Evolutionary conservation across 306 rosid genomes (phyloP).

Genomic region (Quillaja saponaria): DNA sequence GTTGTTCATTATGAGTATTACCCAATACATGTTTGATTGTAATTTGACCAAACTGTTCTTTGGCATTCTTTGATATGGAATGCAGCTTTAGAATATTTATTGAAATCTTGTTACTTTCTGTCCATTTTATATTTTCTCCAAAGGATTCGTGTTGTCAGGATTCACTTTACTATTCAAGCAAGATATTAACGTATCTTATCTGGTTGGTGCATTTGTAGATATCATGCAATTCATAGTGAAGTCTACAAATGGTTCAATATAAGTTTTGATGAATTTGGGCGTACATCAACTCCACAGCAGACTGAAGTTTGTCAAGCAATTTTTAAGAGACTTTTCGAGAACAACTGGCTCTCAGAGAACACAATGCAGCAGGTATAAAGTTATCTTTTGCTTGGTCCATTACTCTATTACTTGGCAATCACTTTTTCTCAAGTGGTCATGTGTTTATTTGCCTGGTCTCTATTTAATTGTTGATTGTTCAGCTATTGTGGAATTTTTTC

Average conservation of each 20-base stretch:
- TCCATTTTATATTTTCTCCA: not conserved
- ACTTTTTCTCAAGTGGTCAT: too few relatives aligned
- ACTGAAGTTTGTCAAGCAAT: constrained; percentile 91
- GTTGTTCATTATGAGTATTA: too few relatives aligned
- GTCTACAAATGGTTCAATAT: constrained; percentile 88
- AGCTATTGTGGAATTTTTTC: not conserved
- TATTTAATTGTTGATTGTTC: constrained; percentile 19
- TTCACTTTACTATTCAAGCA: not conserved
- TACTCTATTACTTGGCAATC: too few relatives aligned
- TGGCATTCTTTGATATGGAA: too few relatives aligned
- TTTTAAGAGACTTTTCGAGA: constrained; percentile 61
- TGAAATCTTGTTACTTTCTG: not conserved
- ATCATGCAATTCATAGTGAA: constrained; percentile 75
- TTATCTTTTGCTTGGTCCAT: too few relatives aligned
- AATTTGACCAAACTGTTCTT: too few relatives aligned
- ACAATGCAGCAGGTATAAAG: constrained; percentile 78
- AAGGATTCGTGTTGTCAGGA: not conserved
- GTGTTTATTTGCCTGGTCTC: not conserved
- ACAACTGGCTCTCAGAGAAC: constrained; percentile 83
- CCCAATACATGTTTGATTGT: too few relatives aligned
- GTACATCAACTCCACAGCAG: constrained; percentile 81
- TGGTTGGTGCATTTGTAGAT: constrained; percentile 44
- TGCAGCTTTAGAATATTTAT: too few relatives aligned
- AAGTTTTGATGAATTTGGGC: constrained; percentile 90
- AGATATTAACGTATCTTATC: not conserved